These are phyloP conservation scores for Dipodascus albidus DNA, from an alignment of 805 yeast species.

Conservation along the genomic window DNA sequence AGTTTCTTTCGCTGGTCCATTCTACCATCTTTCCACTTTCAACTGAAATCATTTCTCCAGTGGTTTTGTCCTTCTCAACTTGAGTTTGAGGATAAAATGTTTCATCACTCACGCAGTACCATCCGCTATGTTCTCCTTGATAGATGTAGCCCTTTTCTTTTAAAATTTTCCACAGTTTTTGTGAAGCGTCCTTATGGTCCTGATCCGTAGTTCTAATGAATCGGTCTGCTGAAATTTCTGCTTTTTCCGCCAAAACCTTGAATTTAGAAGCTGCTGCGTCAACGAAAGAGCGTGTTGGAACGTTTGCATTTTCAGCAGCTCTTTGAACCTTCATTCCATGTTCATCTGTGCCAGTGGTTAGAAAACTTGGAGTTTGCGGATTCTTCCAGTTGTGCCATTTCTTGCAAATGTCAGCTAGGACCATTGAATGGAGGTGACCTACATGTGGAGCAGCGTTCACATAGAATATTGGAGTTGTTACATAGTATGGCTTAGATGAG, in stretches of 20 bases:
- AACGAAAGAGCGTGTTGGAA: slow-evolving; percentile 57
- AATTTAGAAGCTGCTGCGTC: slow-evolving; percentile 60
- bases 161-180: slow-evolving; percentile 57
- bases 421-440: slow-evolving; percentile 86
- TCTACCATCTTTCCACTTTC: slow-evolving; percentile 72
- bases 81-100: slow-evolving; percentile 83
- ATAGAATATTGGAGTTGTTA: slow-evolving; percentile 90
- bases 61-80: slow-evolving; percentile 29
- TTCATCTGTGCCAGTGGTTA: slow-evolving; percentile 93
- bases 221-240: slow-evolving; percentile 52
- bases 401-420: slow-evolving; percentile 64
- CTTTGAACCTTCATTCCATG: slow-evolving; percentile 88
- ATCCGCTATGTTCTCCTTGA: slow-evolving; percentile 77
- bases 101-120: slow-evolving; percentile 94
- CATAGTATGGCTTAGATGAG: slow-evolving; percentile 29
- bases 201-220: slow-evolving; percentile 85
- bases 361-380: slow-evolving; percentile 26
- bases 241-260: slow-evolving; percentile 44
- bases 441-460: slow-evolving; percentile 93
- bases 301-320: slow-evolving; percentile 53
- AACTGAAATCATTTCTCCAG: slow-evolving; percentile 26
- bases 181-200: slow-evolving; percentile 62
- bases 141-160: slow-evolving; percentile 54
- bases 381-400: slow-evolving; percentile 52
- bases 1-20: slow-evolving; percentile 71